Conservation (phyloP, 129 eudicot species). For the Escallonia herrerae region DNA sequence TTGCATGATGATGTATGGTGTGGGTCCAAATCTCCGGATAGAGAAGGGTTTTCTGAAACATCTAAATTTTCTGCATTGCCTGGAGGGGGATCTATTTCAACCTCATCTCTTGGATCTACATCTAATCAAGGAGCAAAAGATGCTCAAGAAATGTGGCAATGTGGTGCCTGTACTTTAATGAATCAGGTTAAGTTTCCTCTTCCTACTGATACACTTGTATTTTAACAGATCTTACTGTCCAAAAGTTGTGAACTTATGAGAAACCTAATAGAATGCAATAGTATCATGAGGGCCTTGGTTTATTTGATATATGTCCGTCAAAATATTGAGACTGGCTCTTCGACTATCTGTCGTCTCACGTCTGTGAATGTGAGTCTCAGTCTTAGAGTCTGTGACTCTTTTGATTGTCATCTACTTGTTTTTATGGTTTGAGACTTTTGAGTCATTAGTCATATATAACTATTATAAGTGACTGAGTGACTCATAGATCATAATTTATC, state of each 20-base stretch:
- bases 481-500: too few species aligned
- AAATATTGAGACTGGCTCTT: too few species aligned
- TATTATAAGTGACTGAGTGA: too few species aligned
- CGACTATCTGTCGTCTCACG: too few species aligned
- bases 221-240: not conserved
- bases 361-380: too few species aligned
- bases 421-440: too few species aligned
- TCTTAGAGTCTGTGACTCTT: too few species aligned
- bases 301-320: too few species aligned
- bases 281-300: too few species aligned
- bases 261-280: too few species aligned
- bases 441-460: too few species aligned
- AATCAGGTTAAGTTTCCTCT: constrained; percentile 45
- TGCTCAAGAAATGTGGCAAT: constrained; percentile 46
- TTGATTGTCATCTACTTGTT: too few species aligned
- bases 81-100: constrained; percentile 8
- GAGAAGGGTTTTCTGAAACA: constrained; percentile 31
- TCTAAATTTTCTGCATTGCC: constrained; percentile 14
- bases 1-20: constrained; percentile 91
- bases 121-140: constrained; percentile 16
- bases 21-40: constrained; percentile 41
- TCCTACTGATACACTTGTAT: not conserved
- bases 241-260: not conserved
- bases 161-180: constrained; percentile 61
- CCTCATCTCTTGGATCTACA: constrained; percentile 12